phyloP scores from a whole-genome alignment of 2,329 filamentous ascomycete genomes.

The Fusarium continuum region DNA sequence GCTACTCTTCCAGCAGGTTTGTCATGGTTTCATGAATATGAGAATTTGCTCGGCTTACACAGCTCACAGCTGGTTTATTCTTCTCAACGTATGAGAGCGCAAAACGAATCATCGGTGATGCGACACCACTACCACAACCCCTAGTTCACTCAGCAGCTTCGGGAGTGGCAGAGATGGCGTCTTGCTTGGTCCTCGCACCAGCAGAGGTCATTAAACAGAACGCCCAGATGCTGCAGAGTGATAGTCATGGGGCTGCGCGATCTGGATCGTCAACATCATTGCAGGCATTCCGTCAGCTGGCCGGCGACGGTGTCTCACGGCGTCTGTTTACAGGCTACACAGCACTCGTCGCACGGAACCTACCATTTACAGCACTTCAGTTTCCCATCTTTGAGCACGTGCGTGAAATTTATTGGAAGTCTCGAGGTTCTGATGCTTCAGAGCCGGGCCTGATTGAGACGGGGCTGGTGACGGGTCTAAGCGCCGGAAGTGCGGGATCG shows the following conservation, averaged over 20 bases:
- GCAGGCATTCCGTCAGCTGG: constrained; percentile 60
- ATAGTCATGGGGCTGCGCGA: constrained; percentile 17
- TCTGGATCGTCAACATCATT: constrained; percentile 54
- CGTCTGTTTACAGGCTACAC: constrained; percentile 78
- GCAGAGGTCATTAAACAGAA: constrained; percentile 95
- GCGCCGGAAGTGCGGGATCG: constrained; percentile 77
- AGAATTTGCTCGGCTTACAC: neutral
- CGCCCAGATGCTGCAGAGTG: constrained; percentile 76
- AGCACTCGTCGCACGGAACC: constrained; percentile 80
- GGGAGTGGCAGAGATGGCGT: constrained; percentile 80
- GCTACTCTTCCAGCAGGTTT: constrained; percentile 87
- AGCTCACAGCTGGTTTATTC: constrained; percentile 76
- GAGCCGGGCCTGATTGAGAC: constrained; percentile 65
- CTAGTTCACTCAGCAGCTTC: constrained; percentile 79
- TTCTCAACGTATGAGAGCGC: constrained; percentile 88
- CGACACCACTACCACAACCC: constrained; percentile 69
- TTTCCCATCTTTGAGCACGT: constrained; percentile 86
- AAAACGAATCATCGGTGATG: constrained; percentile 68
- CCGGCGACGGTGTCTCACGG: constrained; percentile 63
- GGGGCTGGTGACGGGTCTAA: constrained; percentile 74
- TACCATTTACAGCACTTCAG: constrained; percentile 88
- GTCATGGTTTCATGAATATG: constrained; percentile 9
- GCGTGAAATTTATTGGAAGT: constrained; percentile 61
- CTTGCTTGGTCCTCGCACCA: constrained; percentile 86
- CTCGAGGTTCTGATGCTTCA: constrained; percentile 40